Evolutionary conservation across 306 rosid genomes (phyloP).

Genomic region (Heteromeles arbutifolia): DNA sequence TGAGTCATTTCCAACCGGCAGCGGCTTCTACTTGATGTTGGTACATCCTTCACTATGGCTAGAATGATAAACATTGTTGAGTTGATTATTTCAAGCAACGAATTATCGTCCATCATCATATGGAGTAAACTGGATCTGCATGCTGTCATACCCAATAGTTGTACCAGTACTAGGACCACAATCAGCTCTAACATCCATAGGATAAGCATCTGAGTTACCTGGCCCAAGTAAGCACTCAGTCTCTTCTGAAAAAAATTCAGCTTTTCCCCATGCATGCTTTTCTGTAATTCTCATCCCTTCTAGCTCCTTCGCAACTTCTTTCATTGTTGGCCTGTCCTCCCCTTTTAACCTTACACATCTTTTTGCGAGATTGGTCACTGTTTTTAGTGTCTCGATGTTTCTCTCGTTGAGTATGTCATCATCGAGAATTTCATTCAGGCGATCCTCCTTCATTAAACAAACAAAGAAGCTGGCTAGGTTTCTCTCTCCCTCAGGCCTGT

Average conservation of each 20-base stretch:
- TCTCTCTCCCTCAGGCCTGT: background rate
- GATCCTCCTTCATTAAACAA: background rate
- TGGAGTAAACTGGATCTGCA: background rate
- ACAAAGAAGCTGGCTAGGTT: background rate
- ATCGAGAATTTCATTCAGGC: slow-evolving; percentile 4
- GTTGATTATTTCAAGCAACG: no score
- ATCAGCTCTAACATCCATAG: background rate
- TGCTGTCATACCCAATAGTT: background rate
- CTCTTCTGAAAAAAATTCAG: background rate
- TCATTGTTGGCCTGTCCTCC: slow-evolving; percentile 7
- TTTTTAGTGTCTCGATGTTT: background rate
- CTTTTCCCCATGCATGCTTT: background rate
- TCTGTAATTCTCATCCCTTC: background rate
- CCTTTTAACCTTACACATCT: background rate
- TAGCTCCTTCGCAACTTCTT: background rate
- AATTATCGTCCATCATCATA: background rate
- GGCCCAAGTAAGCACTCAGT: background rate
- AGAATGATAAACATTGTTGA: no score
- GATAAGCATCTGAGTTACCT: background rate
- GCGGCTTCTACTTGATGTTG: no score
- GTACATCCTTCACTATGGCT: no score
- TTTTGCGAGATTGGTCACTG: background rate
- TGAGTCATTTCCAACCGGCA: no score
- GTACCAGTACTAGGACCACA: background rate
- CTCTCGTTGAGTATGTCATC: background rate